phyloP scores from a whole-genome alignment of 352 stramenopile species.

The Poterioochromonas sp. region DNA sequence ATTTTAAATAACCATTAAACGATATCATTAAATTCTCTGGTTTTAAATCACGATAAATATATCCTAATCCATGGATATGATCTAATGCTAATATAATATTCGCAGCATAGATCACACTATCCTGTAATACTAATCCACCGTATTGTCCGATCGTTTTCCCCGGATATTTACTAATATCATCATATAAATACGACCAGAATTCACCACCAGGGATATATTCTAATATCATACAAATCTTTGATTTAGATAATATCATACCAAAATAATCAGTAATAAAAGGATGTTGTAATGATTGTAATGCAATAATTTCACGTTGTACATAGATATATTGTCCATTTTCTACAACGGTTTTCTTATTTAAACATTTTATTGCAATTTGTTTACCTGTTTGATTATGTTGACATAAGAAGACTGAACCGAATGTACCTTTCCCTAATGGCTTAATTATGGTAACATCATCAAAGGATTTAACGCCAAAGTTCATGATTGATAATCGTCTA shows the following conservation, averaged over 20 bases:
- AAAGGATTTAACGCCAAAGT: background rate
- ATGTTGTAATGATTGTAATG: conserved; percentile 9
- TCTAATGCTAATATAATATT: conserved; percentile 17
- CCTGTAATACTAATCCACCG: background rate
- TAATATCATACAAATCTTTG: conserved; percentile 9
- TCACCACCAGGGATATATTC: conserved; percentile 27
- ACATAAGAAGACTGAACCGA: background rate
- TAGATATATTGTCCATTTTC: conserved; percentile 9
- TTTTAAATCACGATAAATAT: conserved; percentile 72
- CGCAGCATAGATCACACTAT: background rate
- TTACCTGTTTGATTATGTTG: background rate
- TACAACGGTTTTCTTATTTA: conserved; percentile 21
- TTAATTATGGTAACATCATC: background rate
- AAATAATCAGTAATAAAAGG: conserved; percentile 26
- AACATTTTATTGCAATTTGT: conserved; percentile 20
- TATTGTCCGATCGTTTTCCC: background rate
- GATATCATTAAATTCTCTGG: conserved; percentile 73
- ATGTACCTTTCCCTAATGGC: conserved; percentile 18
- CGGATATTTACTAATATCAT: background rate
- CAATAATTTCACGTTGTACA: conserved; percentile 22
- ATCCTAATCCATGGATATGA: conserved; percentile 57
- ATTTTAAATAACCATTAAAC: conserved; percentile 19
- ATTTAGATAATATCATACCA: background rate
- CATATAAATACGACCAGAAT: conserved; percentile 15
- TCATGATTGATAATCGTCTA: background rate